A percentile compares a stretch with the other conserved stretches of the same genome.
Conservation (phyloP, 768 basidiomycete species). For the Lentinula guzmanii region DNA sequence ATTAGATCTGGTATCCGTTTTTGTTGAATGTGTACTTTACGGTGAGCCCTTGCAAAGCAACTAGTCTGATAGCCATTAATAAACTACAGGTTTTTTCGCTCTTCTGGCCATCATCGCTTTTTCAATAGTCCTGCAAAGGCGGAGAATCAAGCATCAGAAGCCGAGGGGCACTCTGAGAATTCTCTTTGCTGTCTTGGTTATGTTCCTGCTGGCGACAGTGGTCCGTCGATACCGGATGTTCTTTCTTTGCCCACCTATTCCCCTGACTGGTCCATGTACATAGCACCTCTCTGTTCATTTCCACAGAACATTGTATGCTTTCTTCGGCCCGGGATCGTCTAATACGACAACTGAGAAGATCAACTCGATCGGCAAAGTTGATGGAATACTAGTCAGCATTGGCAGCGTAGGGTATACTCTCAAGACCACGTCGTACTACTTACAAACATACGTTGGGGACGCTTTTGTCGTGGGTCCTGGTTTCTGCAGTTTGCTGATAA, state of each 20-base stretch:
- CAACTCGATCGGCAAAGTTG: background rate
- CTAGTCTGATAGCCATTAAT: background rate
- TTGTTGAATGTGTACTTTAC: conserved; percentile 1
- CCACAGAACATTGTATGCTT: background rate
- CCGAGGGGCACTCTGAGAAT: background rate
- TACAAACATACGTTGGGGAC: conserved; percentile 1
- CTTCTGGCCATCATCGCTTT: background rate
- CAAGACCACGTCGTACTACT: background rate
- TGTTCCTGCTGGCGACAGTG: background rate
- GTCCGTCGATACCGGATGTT: background rate
- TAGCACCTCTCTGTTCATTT: background rate
- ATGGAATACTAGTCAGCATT: background rate
- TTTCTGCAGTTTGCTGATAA: background rate
- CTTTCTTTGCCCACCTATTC: background rate
- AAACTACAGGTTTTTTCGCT: background rate
- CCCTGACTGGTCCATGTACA: background rate
- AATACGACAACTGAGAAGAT: background rate
- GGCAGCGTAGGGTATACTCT: background rate
- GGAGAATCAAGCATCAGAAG: background rate
- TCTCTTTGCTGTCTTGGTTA: background rate
- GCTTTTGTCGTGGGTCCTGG: background rate
- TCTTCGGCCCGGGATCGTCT: background rate
- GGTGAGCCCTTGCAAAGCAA: background rate
- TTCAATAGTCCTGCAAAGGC: background rate
- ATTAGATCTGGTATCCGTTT: background rate